Base-by-base conservation (phyloP, 441 rosid genomes). In the Codiaeum variegatum region DNA sequence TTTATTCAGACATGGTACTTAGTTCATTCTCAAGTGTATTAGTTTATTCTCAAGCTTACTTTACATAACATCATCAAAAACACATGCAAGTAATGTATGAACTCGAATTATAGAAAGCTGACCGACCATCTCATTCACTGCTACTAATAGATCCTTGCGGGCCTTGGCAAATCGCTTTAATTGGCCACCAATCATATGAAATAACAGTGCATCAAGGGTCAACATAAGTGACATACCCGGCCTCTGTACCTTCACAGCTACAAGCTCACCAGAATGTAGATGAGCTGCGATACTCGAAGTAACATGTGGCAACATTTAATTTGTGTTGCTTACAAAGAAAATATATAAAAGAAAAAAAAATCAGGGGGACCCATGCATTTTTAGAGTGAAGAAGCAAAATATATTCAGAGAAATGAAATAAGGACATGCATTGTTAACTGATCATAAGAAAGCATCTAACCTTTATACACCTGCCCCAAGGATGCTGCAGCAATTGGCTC, bases 71-170 rank as follows among this genome's bases (percentile, higher is more conserved):
- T 71, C 36, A 72, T 18, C 19, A 31, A 51, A 32, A 61, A 24
- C 38, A 71, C 60, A 58, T 0, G 36, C 52, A 73, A 21, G 28
- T 63, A 58, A 69, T 16, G 40, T 74, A 61, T 47, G 71, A 23
- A 69, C 62, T 21, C 47, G 15, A 74, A 36, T 58, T 63, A 66
- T 46, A 68, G 68, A 78, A 78, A 64, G 67, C 94, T 86, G 77
- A 93, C 99, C 96, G 77, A 93, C 99, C 96, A 96, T 78, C 83
- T 93, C 97, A 80, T 93, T 96, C n/a, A 96, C 99, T 26, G 99
- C 94, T 38, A 88, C 97, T 69, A 96, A 79, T 21, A 96, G 87
- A 82, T 93, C 98, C 81, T 89, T 88, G 73, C 94, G 90, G 36
- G 99, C 97, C 78, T 88, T 88, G n/a, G 98, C 90, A 89, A 96